Evolutionary conservation across 768 basidiomycete genomes (phyloP).

Genomic region (Russula brevipes): DNA sequence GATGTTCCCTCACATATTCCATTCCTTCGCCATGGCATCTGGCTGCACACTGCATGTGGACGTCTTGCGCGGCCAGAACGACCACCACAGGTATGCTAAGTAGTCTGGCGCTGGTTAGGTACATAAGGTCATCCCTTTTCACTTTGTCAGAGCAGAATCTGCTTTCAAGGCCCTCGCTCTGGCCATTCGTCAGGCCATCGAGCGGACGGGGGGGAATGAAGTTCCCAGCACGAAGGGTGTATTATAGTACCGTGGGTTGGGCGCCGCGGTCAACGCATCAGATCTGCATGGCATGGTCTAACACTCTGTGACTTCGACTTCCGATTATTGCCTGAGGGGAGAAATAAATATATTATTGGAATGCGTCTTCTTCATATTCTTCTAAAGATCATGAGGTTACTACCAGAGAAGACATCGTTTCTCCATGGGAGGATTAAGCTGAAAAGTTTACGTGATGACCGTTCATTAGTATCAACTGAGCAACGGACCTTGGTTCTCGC

Average conservation of each 20-base stretch:
- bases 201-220: conserved; percentile 81
- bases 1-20: conserved; percentile 97
- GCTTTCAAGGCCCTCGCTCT: conserved; percentile 97
- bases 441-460: conserved; percentile 9
- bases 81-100: conserved; percentile 82
- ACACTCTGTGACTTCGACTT: not conserved
- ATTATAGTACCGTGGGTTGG: conserved; percentile 38
- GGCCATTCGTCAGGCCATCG: conserved; percentile 92
- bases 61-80: conserved; percentile 91
- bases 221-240: conserved; percentile 98
- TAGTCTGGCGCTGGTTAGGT: not conserved
- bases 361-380: not conserved
- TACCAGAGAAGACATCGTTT: conserved; percentile 77
- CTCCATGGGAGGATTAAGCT: conserved; percentile 82
- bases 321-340: not conserved
- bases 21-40: conserved; percentile 96
- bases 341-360: conserved; percentile 5
- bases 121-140: conserved; percentile 1
- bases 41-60: conserved; percentile 94
- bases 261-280: not conserved
- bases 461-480: not conserved
- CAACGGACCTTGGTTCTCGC: conserved; percentile 63
- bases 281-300: not conserved
- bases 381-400: not conserved
- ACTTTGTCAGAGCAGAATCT: conserved; percentile 73